Evolutionary conservation across 2,329 filamentous ascomycete species (phyloP).

Genomic region (Exophiala aquamarina): DNA sequence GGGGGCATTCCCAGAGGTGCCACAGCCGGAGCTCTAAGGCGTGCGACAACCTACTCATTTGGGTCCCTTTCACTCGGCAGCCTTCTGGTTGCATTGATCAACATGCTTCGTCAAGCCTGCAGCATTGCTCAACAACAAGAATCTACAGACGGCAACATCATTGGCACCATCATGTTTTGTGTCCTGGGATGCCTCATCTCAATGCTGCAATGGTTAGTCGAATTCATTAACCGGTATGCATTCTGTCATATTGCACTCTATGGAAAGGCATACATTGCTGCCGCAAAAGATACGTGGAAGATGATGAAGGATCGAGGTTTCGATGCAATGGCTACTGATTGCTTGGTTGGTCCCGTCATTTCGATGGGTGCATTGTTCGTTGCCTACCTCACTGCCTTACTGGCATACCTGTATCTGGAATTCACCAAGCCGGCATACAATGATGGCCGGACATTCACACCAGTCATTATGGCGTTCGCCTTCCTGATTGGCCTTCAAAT

Average conservation of each 20-base stretch:
- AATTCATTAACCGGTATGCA: constrained; percentile 89
- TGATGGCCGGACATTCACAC: constrained; percentile 63
- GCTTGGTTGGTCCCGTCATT: constrained; percentile 70
- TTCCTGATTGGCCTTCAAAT: constrained; percentile 91
- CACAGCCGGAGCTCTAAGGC: constrained; percentile 78
- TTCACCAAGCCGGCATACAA: constrained; percentile 84
- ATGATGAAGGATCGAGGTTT: constrained; percentile 93
- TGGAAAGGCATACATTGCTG: constrained; percentile 80
- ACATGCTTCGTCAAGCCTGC: constrained; percentile 77
- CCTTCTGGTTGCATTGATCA: constrained; percentile 81
- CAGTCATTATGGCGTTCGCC: constrained; percentile 77
- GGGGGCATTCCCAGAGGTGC: constrained; percentile 71
- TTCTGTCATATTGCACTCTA: constrained; percentile 93
- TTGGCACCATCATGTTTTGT: constrained; percentile 69
- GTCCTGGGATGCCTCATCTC: constrained; percentile 73
- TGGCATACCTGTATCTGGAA: constrained; percentile 83
- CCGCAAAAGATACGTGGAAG: constrained; percentile 84
- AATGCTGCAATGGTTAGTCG: constrained; percentile 78
- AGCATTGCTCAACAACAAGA: constrained; percentile 71
- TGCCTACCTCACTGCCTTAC: constrained; percentile 74
- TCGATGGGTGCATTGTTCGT: constrained; percentile 81
- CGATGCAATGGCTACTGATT: constrained; percentile 87
- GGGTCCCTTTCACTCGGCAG: constrained; percentile 87
- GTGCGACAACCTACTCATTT: constrained; percentile 86
- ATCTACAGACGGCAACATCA: constrained; percentile 65